Conservation (phyloP, 2,329 filamentous ascomycete genomes). For the Pestalotiopsis sp. region DNA sequence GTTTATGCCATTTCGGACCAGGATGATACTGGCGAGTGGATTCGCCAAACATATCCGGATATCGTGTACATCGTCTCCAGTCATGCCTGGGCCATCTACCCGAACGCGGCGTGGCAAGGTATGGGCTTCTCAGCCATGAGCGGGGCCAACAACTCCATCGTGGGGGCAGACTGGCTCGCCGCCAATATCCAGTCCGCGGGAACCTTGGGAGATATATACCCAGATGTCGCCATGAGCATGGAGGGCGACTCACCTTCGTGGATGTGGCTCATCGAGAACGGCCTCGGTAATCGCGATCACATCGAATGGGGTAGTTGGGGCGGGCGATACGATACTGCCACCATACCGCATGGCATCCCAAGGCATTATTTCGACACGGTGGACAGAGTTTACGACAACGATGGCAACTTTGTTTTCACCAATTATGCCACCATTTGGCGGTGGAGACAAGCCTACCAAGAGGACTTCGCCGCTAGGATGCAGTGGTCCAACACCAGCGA, state of each 20-base stretch:
- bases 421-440: slow-evolving; percentile 32
- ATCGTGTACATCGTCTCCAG: slow-evolving; percentile 50
- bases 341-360: not conserved
- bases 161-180: slow-evolving; percentile 49
- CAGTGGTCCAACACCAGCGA: slow-evolving; percentile 26
- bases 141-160: slow-evolving; percentile 14
- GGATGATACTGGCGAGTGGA: slow-evolving; percentile 52
- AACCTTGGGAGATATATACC: slow-evolving; percentile 38
- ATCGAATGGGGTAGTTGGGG: slow-evolving; percentile 47
- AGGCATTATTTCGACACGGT: slow-evolving; percentile 5
- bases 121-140: slow-evolving; percentile 40
- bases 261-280: slow-evolving; percentile 45
- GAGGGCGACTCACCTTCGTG: slow-evolving; percentile 49
- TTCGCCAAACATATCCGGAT: slow-evolving; percentile 47
- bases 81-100: slow-evolving; percentile 55
- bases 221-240: slow-evolving; percentile 44
- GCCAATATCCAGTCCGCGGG: slow-evolving; percentile 45
- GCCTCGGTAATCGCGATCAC: slow-evolving; percentile 41
- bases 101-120: slow-evolving; percentile 56
- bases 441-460: slow-evolving; percentile 33
- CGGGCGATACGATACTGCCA: slow-evolving; percentile 35
- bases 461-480: slow-evolving; percentile 35
- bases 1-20: slow-evolving; percentile 54
- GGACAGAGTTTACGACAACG: not conserved
- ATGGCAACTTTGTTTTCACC: not conserved